Percentiles rank a stretch among this genome's conserved stretches.
Evolutionary conservation across 2,329 filamentous ascomycete genomes (phyloP).

Genomic region (Fusarium begoniae): DNA sequence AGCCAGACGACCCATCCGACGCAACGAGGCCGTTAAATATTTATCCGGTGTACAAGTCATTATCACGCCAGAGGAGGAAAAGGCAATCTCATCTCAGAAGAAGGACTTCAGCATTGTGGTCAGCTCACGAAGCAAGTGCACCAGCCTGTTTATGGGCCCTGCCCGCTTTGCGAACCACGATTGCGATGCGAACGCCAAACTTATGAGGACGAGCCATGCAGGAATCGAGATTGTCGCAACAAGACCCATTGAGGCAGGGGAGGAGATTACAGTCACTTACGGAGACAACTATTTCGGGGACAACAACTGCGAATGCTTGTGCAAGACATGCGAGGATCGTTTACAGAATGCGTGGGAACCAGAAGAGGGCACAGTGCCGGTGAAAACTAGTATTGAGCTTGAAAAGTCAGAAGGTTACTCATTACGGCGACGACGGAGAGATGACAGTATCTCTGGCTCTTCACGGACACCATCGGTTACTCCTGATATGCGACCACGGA

Average conservation of each 20-base stretch:
- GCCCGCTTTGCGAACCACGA: slow-evolving; percentile 98
- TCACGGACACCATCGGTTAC: slow-evolving; percentile 68
- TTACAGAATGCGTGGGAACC: slow-evolving; percentile 84
- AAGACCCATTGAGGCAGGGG: slow-evolving; percentile 82
- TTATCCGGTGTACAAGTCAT: slow-evolving; percentile 90
- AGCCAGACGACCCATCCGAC: slow-evolving; percentile 80
- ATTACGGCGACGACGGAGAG: slow-evolving; percentile 63
- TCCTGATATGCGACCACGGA: slow-evolving; percentile 63
- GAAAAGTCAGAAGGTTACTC: slow-evolving; percentile 60
- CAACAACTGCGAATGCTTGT: slow-evolving; percentile 94
- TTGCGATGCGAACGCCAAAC: slow-evolving; percentile 88
- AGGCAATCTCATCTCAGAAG: slow-evolving; percentile 79
- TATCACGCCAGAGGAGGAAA: slow-evolving; percentile 92
- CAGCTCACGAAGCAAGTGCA: slow-evolving; percentile 88
- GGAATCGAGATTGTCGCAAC: slow-evolving; percentile 92
- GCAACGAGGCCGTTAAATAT: slow-evolving; percentile 89
- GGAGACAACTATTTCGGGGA: slow-evolving; percentile 96
- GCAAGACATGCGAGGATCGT: slow-evolving; percentile 81
- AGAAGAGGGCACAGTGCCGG: slow-evolving; percentile 55
- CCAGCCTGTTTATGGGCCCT: slow-evolving; percentile 92
- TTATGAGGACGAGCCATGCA: slow-evolving; percentile 83
- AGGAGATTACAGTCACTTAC: slow-evolving; percentile 97
- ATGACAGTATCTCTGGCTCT: slow-evolving; percentile 58
- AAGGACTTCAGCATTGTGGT: slow-evolving; percentile 98
- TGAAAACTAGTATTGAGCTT: slow-evolving; percentile 65